Base-by-base conservation (phyloP, 371 early-diverging fungal genomes). In the Chytridium lagenaria region DNA sequence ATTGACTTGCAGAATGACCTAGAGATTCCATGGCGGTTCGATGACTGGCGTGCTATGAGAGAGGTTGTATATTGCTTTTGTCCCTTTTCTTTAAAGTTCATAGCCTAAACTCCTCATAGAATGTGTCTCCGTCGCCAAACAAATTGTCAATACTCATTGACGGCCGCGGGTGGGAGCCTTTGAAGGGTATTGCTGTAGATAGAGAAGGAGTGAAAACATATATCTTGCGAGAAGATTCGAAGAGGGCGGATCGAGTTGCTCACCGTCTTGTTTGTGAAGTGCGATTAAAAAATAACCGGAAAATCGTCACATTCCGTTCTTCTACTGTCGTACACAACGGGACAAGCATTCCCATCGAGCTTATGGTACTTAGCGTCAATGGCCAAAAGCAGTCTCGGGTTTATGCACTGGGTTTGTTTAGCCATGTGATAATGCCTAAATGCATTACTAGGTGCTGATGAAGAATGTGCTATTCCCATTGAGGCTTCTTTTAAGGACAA, bases 1-100 rank as follows among this genome's bases (percentile, higher is more conserved):
- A 85, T 88, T 28, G 81, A 89, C 55, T 78, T 96, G 15, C 80
- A 85, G 30, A 90, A 95, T 74, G 91, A 91, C 10, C 84, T 83
- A 3, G 92, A 92, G 31, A 80, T 94, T 37, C 90, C 94, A 3
- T 98, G 97, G 96, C 89, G 94, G 50, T 98, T 98, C 76, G 97
- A 96, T 68, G 95, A 98, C 78, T 98, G 98, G 98, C 86, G 94
- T 55, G 90, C 89, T 59, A 90, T 91, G 78, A 92, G 97, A 66
- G 96, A 97, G 83, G 92, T 68, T 67, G 71, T 28, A 37, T 22
- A 3, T 19, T 55, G 26, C 28, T 15, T 50, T 51, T 30, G 33
- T 44, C 44, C 26, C 34, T 67, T 57, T 50, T 19, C 67, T n/a
- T 38, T 57, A n/a, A 22, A 2, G 3, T 67, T 59, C 30, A 38